phyloP scores from a whole-genome alignment of 345 rosid species.

The Acer negundo region DNA sequence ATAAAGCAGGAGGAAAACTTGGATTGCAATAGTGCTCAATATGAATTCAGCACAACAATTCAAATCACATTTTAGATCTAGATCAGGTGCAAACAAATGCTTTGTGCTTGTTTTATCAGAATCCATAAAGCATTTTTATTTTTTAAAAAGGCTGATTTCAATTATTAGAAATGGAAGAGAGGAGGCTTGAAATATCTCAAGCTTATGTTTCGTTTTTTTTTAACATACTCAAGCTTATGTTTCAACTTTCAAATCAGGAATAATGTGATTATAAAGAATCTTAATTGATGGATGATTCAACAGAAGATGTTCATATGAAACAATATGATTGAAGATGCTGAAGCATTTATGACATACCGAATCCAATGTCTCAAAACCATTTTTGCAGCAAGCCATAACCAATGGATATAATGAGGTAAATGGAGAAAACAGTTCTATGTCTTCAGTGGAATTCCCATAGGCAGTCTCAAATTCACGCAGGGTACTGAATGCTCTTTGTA shows the following conservation, averaged over 20 bases:
- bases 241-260: not conserved
- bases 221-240: not conserved
- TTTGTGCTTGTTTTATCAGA: not conserved
- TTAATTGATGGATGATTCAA: constrained; percentile 7
- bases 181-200: not conserved
- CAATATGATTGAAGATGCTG: not conserved
- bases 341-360: constrained; percentile 44
- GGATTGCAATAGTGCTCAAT: not conserved
- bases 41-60: not conserved
- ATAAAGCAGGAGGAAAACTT: not conserved
- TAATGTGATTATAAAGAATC: not conserved
- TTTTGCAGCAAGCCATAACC: constrained; percentile 82
- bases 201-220: not conserved
- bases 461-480: constrained; percentile 73
- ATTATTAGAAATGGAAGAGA: not conserved
- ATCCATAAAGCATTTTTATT: not conserved
- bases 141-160: not conserved
- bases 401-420: constrained; percentile 77
- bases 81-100: not conserved
- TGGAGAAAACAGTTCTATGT: constrained; percentile 72
- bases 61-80: not conserved
- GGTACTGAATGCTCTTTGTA: constrained; percentile 68
- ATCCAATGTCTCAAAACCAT: constrained; percentile 87
- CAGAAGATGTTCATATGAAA: not conserved
- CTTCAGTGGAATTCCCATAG: constrained; percentile 41